A percentile compares a stretch with the other conserved stretches of the same genome.
Conservation (phyloP, 1,284 basidiomycete genomes). For the Leccinum pseudoinsigne region DNA sequence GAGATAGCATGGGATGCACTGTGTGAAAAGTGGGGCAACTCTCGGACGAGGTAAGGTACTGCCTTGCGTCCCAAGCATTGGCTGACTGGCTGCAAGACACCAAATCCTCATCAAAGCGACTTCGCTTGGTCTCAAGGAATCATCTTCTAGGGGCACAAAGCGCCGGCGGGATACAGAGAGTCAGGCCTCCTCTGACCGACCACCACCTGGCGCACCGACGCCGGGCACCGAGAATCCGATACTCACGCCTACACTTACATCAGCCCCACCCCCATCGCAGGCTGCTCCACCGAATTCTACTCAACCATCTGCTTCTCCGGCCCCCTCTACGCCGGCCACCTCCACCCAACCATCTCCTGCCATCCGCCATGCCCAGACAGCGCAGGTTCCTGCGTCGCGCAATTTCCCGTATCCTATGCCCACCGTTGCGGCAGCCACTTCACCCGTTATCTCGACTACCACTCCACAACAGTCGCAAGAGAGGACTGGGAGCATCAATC, state of each 20-base stretch:
- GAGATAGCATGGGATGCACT: slow-evolving; percentile 78
- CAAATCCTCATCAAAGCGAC: slow-evolving; percentile 79
- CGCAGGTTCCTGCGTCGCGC: slow-evolving; percentile 28
- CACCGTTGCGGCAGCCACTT: slow-evolving; percentile 41
- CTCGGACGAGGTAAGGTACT: slow-evolving; percentile 56
- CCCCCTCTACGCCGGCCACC: slow-evolving; percentile 32
- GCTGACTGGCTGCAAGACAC: slow-evolving; percentile 46
- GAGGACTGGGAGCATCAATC: slow-evolving; percentile 24
- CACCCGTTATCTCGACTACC: slow-evolving; percentile 37
- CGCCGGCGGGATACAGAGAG: slow-evolving; percentile 53
- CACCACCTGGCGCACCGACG: slow-evolving; percentile 26
- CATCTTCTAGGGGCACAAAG: slow-evolving; percentile 62
- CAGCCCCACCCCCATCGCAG: slow-evolving; percentile 24
- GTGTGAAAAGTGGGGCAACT: slow-evolving; percentile 66
- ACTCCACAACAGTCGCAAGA: slow-evolving; percentile 32
- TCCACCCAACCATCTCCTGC: slow-evolving; percentile 32
- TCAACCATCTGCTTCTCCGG: slow-evolving; percentile 32
- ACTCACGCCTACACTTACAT: slow-evolving; percentile 18
- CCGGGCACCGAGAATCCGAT: slow-evolving; percentile 25
- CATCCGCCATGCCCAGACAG: slow-evolving; percentile 34
- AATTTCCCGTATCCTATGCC: slow-evolving; percentile 48
- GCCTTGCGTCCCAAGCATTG: slow-evolving; percentile 1
- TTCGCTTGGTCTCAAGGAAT: slow-evolving; percentile 70
- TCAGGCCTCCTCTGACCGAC: slow-evolving; percentile 31
- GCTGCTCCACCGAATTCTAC: slow-evolving; percentile 19